Base-by-base conservation (phyloP, 306 rosid genomes). In the Aeschynomene evenia region DNA sequence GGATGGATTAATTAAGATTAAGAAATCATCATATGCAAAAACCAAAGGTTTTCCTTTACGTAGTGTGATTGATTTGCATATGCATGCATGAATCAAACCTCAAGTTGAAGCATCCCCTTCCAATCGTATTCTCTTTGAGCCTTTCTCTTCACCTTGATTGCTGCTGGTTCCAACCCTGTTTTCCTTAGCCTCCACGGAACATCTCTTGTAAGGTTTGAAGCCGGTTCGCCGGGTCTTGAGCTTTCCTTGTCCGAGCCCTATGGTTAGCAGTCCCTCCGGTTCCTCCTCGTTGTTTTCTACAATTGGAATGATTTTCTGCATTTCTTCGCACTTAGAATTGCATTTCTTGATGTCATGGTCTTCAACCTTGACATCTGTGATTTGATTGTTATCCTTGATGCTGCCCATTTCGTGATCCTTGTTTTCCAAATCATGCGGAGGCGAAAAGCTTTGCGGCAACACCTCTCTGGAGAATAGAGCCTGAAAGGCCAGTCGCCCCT, bases 131-230 rank as follows among this genome's bases (percentile, higher is more conserved):
- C 90, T 88, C 80, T 94, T 91, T 21, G 85, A 80, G 57, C 81
- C 72, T 22, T 74, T 85, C 83, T 91, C 97, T 70, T 94, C 96
- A n/a, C 84, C 81, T 60, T 83, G 94, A 73, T 79, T 82, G 79
- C 75, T 53, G 40, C 73, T 33, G 21, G 68, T 72, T 77, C 81
- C 86, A 56, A 77, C 66, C 67, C 68, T 74, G 74, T 70, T 87
- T 71, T 91, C 99, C 57, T 77, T 88, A 24, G 85, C 89, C 80
- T 90, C 98, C 62, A 78, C 70, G 5, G 94, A 84, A 82, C 99
- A 91, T 81, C 97, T 88, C 78, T 91, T 91, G 82, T 94, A 94
- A 68, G 96, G 97, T 79, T 87, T 94, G 76, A 94, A 94, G 70
- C 99, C 99, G 12, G 95, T 94, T 63, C 85, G 90, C 70, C 79